These are phyloP conservation scores for Calycina herbarum DNA, from an alignment of 2,329 filamentous ascomycete genomes.

Conservation along the genomic window DNA sequence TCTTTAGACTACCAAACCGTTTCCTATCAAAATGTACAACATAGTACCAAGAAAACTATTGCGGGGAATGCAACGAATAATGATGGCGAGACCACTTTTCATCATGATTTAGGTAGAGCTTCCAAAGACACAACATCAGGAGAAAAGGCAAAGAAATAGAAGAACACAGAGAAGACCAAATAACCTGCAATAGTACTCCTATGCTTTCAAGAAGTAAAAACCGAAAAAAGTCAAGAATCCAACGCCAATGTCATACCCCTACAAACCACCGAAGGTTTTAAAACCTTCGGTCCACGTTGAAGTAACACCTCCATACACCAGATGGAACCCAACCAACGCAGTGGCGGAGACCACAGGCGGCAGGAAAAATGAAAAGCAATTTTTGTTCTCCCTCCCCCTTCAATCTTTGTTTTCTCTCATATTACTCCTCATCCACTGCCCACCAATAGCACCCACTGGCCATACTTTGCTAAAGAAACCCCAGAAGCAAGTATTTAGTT, in stretches of 20 bases:
- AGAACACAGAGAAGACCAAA: neutral
- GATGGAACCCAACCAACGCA: neutral
- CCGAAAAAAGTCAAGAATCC: neutral
- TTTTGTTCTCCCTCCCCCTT: neutral
- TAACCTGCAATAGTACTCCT: neutral
- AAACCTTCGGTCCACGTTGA: neutral
- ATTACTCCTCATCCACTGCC: too few species aligned
- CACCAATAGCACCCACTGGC: neutral
- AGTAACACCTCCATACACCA: neutral
- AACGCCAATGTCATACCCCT: neutral
- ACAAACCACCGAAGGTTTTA: neutral
- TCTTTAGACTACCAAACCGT: neutral
- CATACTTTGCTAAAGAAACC: neutral
- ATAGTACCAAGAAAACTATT: neutral
- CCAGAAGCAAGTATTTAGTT: constrained; percentile 20
- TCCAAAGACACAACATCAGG: too few species aligned
- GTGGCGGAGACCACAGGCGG: neutral
- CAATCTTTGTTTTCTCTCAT: neutral
- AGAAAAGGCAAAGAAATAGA: neutral
- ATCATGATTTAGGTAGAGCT: too few species aligned
- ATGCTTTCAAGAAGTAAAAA: neutral
- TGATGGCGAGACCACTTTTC: neutral
- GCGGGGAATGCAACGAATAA: neutral
- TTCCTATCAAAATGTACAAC: neutral
- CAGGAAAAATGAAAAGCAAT: neutral